phyloP scores from a whole-genome alignment of 306 rosid species.

The Inga oerstediana region DNA sequence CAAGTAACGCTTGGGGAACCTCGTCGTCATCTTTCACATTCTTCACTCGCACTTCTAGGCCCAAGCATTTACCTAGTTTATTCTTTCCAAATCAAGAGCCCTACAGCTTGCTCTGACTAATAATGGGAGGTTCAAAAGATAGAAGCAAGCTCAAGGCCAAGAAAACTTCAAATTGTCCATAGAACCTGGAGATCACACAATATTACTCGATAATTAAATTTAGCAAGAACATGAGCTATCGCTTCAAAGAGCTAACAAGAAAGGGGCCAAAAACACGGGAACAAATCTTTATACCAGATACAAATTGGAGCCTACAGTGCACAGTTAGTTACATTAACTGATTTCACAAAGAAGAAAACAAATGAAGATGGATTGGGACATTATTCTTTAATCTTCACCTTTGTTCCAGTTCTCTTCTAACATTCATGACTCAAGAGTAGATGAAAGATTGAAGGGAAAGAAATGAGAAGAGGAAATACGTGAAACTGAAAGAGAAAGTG shows the following conservation, averaged over 20 bases:
- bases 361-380: not conserved
- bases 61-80: not conserved
- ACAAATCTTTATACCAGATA: not conserved
- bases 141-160: conserved; percentile 9
- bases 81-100: conserved; percentile 1
- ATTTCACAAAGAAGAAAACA: not conserved
- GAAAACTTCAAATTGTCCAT: conserved; percentile 2
- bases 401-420: not conserved
- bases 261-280: not conserved
- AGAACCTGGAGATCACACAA: not conserved
- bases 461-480: not conserved
- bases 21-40: conserved; percentile 41
- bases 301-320: not conserved
- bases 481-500: not conserved
- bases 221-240: not conserved
- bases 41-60: conserved; percentile 26
- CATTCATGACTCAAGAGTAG: not conserved
- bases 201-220: not conserved
- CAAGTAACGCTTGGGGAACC: conserved; percentile 71
- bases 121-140: not conserved
- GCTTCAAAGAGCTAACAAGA: not conserved
- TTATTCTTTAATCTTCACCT: not conserved
- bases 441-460: not conserved
- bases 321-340: not conserved
- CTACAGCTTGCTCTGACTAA: not conserved